phyloP scores from a whole-genome alignment of 306 rosid species.

The Vigna radiata region DNA sequence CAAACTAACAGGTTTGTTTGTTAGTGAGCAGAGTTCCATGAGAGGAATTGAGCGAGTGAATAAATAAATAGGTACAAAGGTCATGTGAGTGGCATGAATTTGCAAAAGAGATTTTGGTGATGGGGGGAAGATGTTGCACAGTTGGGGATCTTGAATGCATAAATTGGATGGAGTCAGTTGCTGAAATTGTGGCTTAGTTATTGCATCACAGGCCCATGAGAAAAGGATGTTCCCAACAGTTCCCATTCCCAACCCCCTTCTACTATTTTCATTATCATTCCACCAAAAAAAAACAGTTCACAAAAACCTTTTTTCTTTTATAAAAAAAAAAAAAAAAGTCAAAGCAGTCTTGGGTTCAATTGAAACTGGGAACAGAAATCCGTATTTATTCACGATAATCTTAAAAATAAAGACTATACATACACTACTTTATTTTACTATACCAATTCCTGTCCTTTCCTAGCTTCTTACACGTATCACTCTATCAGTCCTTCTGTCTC shows the following conservation, averaged over 20 bases:
- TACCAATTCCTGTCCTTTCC: slow-evolving; percentile 41
- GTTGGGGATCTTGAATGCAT: slow-evolving; percentile 46
- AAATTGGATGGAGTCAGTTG: slow-evolving; percentile 28
- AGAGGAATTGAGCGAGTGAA: slow-evolving; percentile 11
- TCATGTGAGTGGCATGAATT: slow-evolving; percentile 54
- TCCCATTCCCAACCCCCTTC: neutral
- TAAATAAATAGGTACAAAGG: neutral
- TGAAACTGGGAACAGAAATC: neutral
- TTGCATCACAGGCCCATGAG: slow-evolving; percentile 46
- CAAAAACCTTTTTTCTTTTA: slow-evolving; percentile 9
- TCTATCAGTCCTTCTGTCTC: slow-evolving; percentile 22
- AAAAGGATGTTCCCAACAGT: slow-evolving; percentile 51
- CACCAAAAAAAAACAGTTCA: slow-evolving; percentile 49
- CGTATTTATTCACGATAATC: neutral
- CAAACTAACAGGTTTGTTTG: slow-evolving; percentile 17
- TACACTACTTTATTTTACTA: slow-evolving; percentile 1
- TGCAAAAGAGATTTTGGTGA: slow-evolving; percentile 38
- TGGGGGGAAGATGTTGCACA: slow-evolving; percentile 32
- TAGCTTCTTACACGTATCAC: slow-evolving; percentile 20
- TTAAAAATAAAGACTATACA: slow-evolving; percentile 13
- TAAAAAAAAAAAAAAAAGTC: neutral
- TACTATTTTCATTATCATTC: slow-evolving; percentile 42
- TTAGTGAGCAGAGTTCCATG: slow-evolving; percentile 20
- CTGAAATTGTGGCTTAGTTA: slow-evolving; percentile 50
- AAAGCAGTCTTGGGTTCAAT: slow-evolving; percentile 30